Base-by-base conservation (phyloP, 495 filamentous ascomycete species). In the Aspergillus heteromorphus region DNA sequence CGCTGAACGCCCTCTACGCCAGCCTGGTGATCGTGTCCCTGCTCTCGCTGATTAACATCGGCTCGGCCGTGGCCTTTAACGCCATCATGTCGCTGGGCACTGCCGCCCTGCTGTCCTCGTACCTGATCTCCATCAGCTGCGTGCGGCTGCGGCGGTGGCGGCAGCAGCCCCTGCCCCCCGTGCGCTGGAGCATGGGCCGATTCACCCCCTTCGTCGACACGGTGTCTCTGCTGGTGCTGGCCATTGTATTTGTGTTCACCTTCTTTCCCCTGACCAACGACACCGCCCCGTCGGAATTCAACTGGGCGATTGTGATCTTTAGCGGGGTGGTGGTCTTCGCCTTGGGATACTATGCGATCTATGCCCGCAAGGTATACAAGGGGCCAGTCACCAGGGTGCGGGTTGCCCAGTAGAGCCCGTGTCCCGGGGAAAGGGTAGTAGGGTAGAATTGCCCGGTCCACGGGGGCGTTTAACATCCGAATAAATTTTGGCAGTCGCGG, bases 61-160 rank as follows among this genome's bases (percentile, higher is more conserved):
- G 74, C 17, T 79, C 77, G 0, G 38, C 68, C 0, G 68, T 75
- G 9, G 77, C 74, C 6, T 74, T 80, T 55, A 77, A 79, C 55
- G 69, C 66, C 34, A 57, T 79, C 6, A 64, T 72, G 19, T 72
- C 76, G 0, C 69, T 77, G 52, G 64, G 70, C 0, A 70, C 78
- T 23, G 67, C 70, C 20, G 67, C 66, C 6, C 65, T 79, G 10
- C 75, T 75, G 21, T 54, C 68, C 3, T 77, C 76, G 1, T 80
- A 78, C 54, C 61, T 76, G 58, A 60, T 75, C 34, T 69, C 66
- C 17, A 73, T 75, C 47, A 56, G 51, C 27, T 75, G 74, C 49
- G 62, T 80, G 2, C 66, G 70, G 2, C 68, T 66, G 16, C 59
- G 63, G 1, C 65, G 73, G 3, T 62, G 67, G 36, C 61, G 75